Conservation (phyloP, 306 rosid species). For the Neltuma alba region DNA sequence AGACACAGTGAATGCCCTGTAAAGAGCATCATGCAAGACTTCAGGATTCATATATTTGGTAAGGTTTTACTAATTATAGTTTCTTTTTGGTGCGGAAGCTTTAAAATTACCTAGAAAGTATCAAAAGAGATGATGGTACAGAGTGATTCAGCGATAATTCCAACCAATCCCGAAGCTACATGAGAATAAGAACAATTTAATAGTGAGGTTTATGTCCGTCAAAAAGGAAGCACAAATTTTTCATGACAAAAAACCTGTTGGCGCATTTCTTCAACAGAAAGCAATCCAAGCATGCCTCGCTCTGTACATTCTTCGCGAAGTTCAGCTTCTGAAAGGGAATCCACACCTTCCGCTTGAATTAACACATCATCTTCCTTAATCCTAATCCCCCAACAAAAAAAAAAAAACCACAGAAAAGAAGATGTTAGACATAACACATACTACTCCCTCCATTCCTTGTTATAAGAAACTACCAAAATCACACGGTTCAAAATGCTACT, state of each 20-base stretch:
- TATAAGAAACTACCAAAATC: too few species aligned
- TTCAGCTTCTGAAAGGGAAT: too few species aligned
- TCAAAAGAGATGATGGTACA: constrained; percentile 92
- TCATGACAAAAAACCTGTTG: constrained; percentile 11
- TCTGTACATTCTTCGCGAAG: too few species aligned
- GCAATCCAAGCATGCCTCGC: too few species aligned
- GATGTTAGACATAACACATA: constrained; percentile 6
- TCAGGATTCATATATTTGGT: constrained; percentile 30
- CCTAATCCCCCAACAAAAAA: constrained; percentile 49
- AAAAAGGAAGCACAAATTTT: constrained; percentile 25
- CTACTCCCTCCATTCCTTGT: too few species aligned
- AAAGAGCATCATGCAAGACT: constrained; percentile 29
- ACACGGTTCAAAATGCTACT: too few species aligned
- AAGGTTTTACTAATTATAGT: not conserved
- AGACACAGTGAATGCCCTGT: constrained; percentile 83
- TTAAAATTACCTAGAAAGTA: constrained; percentile 83
- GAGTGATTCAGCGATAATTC: too few species aligned
- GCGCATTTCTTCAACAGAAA: too few species aligned
- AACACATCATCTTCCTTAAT: constrained; percentile 86
- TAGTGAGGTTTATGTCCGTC: constrained; percentile 26
- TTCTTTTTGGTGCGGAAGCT: not conserved
- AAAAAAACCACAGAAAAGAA: constrained; percentile 9
- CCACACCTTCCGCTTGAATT: constrained; percentile 90
- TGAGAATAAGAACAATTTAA: constrained; percentile 20
- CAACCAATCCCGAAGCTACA: constrained; percentile 95